phyloP scores from a whole-genome alignment of 495 filamentous ascomycete genomes.

The Pseudoneurospora amorphoporcata region DNA sequence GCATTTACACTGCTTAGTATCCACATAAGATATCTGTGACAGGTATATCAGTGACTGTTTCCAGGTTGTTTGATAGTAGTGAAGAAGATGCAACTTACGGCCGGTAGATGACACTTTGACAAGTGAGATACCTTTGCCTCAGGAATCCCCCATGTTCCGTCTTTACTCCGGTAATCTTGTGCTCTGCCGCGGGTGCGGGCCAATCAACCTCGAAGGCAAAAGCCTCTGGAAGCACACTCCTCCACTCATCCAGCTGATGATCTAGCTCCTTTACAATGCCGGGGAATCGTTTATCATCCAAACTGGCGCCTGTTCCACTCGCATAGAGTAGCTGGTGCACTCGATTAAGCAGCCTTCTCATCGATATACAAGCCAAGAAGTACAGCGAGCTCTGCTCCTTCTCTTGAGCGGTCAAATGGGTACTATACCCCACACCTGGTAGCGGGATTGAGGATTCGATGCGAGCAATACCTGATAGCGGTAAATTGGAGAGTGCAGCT shows the following conservation, averaged over 20 bases:
- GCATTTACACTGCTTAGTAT: slow-evolving; percentile 25
- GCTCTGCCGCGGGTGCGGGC: not conserved
- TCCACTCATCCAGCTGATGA: slow-evolving; percentile 36
- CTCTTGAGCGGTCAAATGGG: slow-evolving; percentile 9
- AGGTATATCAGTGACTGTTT: not conserved
- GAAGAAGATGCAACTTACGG: slow-evolving; percentile 19
- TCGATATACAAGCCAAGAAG: slow-evolving; percentile 19
- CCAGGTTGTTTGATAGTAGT: not conserved
- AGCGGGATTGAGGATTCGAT: slow-evolving; percentile 35
- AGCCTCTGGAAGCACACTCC: slow-evolving; percentile 27
- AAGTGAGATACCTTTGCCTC: slow-evolving; percentile 36
- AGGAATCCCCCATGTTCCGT: slow-evolving; percentile 31
- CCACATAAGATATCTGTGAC: slow-evolving; percentile 23
- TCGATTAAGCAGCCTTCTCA: slow-evolving; percentile 17
- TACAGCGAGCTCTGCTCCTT: slow-evolving; percentile 18
- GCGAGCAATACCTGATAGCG: slow-evolving; percentile 32
- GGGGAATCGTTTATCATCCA: slow-evolving; percentile 29
- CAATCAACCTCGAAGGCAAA: slow-evolving; percentile 26
- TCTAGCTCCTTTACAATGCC: slow-evolving; percentile 32
- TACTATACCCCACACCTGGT: slow-evolving; percentile 20
- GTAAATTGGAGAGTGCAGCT: slow-evolving; percentile 31
- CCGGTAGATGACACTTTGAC: slow-evolving; percentile 37
- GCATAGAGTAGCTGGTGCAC: slow-evolving; percentile 19
- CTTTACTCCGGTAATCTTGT: slow-evolving; percentile 3
- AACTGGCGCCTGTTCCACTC: slow-evolving; percentile 15